Evolutionary conservation across 169 alveolate species (phyloP).

Genomic region (Cryptosporidium andersoni): DNA sequence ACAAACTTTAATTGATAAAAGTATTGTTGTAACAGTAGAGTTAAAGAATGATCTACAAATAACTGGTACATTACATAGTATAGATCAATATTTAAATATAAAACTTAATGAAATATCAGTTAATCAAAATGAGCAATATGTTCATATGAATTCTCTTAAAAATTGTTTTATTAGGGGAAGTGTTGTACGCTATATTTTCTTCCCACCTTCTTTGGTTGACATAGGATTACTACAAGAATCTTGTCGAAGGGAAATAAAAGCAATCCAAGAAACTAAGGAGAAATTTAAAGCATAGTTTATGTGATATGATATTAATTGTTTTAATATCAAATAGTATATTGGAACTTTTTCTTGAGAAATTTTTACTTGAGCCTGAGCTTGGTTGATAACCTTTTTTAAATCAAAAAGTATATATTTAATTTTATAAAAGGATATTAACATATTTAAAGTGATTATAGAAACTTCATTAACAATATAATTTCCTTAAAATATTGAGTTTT

Average conservation of each 20-base stretch:
- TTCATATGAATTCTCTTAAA: conserved; percentile 90
- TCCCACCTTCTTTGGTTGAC: conserved; percentile 89
- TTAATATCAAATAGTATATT: too few relatives aligned
- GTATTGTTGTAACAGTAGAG: conserved; percentile 90
- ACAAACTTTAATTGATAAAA: conserved; percentile 89
- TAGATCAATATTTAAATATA: conserved; percentile 92
- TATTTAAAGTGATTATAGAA: too few relatives aligned
- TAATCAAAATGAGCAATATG: conserved; percentile 87
- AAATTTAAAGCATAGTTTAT: not conserved
- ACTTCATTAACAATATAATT: too few relatives aligned
- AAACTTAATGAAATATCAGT: conserved; percentile 89
- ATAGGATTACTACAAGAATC: conserved; percentile 88
- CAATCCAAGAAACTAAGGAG: conserved; percentile 48
- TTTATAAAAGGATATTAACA: too few relatives aligned
- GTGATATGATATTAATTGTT: too few relatives aligned
- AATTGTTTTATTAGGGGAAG: conserved; percentile 94
- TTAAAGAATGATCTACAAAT: conserved; percentile 91
- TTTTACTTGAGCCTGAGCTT: too few relatives aligned
- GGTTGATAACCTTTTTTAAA: too few relatives aligned
- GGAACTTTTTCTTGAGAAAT: too few relatives aligned
- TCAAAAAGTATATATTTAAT: too few relatives aligned
- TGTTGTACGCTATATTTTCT: conserved; percentile 91
- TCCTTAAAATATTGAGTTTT: too few relatives aligned
- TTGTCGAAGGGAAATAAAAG: conserved; percentile 83
- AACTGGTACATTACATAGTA: conserved; percentile 89